These are phyloP conservation scores for Boletus rubropictus DNA, from an alignment of 768 basidiomycete genomes.

Conservation along the genomic window DNA sequence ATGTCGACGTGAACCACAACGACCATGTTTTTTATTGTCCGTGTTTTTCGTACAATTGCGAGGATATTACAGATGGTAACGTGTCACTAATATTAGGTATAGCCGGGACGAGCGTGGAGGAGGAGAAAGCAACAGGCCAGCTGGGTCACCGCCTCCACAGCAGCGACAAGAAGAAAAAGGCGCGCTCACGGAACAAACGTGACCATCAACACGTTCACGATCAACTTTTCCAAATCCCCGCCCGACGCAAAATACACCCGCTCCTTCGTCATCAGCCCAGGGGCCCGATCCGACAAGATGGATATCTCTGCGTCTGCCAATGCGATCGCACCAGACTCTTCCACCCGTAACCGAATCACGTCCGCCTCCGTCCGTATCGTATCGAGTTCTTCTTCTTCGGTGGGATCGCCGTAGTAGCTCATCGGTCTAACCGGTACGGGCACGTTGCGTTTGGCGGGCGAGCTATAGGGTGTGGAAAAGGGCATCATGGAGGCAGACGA, in stretches of 20 bases:
- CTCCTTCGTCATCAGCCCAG: conserved; percentile 51
- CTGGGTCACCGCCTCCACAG: neutral
- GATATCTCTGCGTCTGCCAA: conserved; percentile 58
- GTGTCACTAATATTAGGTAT: conserved; percentile 6
- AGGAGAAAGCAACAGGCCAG: neutral
- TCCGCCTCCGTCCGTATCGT: conserved; percentile 26
- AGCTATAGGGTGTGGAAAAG: conserved; percentile 20
- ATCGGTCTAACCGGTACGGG: conserved; percentile 38
- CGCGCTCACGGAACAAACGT: conserved; percentile 54
- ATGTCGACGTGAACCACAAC: neutral
- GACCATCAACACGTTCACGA: conserved; percentile 72
- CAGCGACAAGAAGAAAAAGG: neutral
- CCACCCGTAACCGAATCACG: conserved; percentile 49
- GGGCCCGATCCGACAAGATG: conserved; percentile 50
- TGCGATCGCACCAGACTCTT: conserved; percentile 63
- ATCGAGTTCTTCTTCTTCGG: conserved; percentile 34
- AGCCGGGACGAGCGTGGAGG: neutral
- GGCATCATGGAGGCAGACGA: conserved; percentile 19
- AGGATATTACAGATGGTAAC: conserved; percentile 10
- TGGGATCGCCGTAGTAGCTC: conserved; percentile 38
- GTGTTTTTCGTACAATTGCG: neutral
- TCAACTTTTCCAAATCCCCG: conserved; percentile 64
- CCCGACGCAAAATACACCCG: conserved; percentile 63
- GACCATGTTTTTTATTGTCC: neutral
- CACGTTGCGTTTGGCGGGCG: conserved; percentile 20